Evolutionary conservation across 1,139 yeast genomes (phyloP), one percentile per base, ranked within the genome.

Genomic region (Hansenula lynferdii): DNA sequence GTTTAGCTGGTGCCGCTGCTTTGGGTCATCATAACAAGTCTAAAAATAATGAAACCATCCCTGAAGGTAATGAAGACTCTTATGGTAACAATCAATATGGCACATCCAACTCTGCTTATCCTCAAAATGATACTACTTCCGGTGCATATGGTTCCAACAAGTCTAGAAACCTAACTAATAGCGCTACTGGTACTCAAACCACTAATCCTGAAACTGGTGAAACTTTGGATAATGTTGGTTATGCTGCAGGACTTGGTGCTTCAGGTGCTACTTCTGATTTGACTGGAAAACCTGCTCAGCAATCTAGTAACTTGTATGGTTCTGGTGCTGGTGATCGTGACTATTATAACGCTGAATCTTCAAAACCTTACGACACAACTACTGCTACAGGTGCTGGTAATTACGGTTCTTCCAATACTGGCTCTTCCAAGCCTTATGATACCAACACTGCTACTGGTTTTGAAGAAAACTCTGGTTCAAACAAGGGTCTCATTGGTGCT

Each of bases 401-500:
- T 24, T 26, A 29, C 12, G 18, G 29, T 17, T 12, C 14, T 22
- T 12, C 8, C 8, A 9, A 5, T 22, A 7, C 24, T 22, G 24
- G 24, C 8, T n/a, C 27, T n/a, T 23, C 41, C 10, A 33, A 33
- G 24, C 37, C 42, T 15, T 28, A 42, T 23, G 40, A 40, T 20
- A 33, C 41, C 9, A 33, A 20, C 20, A 31, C 40, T 31, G 44
- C 38, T 5, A 25, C 26, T 16, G 29, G 29, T 27, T 15, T 16
- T 16, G n/a, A 16, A 9, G 20, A 16, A 7, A 27, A 15, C 7
- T 27, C 31, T 8, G 7, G 16, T 4, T 21, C 38, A 18, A 25
- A 34, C 26, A 39, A 35, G 19, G 47, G 49, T 4, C 6, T 46
- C 5, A 37, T 34, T 44, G 47, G 48, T n/a, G 23, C 50, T 27